Evolutionary conservation across 1,284 basidiomycete species (phyloP), one percentile per base, ranked within the genome.

Genomic region (Boletus sp.): DNA sequence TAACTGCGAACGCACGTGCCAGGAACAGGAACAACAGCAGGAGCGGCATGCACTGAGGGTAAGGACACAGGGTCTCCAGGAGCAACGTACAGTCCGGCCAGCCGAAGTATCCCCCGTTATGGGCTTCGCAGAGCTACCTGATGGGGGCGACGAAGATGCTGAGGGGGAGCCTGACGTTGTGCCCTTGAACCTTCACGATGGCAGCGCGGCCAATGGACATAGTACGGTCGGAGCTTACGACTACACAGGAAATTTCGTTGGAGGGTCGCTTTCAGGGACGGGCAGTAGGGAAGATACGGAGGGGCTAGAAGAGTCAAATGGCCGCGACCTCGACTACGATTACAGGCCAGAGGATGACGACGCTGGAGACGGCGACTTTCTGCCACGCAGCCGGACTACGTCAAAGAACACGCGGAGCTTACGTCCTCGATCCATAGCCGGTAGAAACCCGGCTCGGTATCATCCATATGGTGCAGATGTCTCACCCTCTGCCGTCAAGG

Each of bases 401-500:
- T 76, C 72, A 76, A 76, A 71, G 73, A 76, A 74, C 71, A 68
- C 65, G 65, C 75, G 75, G 57, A 65, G 64, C 71, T 76, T 74
- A 76, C 72, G 72, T 76, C 54, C 72, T 66, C 75, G 77, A 61
- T 68, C 74, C 64, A 62, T 68, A 54, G 70, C 70, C 61, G 75
- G 76, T 56, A 71, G 68, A 59, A 75, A 64, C 56, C 63, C 72
- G 66, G 68, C 59, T 53, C 78, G 74, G 63, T 69, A 74, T 62
- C 72, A 75, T 65, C 72, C 72, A 30, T 74, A 74, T 59, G 70
- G 71, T 16, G 47, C 59, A 58, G 67, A 65, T 59, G 30, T 73
- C 68, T 58, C 73, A 68, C 73, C 64, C 62, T 64, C 71, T 76
- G 69, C 64, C 70, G 60, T 72, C 14, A 74, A 71, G 59, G 59